Evolutionary conservation across 805 yeast species (phyloP), one percentile per base, ranked within the genome.

Genomic region (Candida insectalens): DNA sequence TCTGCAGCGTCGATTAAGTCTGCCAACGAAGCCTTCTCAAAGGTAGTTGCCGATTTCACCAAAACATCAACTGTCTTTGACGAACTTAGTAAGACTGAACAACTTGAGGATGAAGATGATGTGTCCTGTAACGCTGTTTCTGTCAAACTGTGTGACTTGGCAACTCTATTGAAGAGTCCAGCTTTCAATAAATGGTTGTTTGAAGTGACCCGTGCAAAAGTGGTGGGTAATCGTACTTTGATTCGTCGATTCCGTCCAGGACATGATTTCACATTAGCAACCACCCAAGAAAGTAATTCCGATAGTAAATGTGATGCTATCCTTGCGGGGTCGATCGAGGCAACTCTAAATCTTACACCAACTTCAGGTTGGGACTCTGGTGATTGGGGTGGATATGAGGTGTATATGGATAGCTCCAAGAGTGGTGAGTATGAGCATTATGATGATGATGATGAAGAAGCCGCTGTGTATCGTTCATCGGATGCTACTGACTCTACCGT

Each of bases 231-330:
- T 42, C 83, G 80, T 44, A 60, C 82, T 2, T 51, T 88, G 18
- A 70, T 83, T 6, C 70, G 99, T 49, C 66, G 96, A 42, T 92
- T 92, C 61, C 73, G 98, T 47, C 98, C 96, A 1, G 98, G 97
- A 3, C 77, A 74, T 19, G 99, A 92, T 55, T 92, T 83, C 57
- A 88, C 89, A 3, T 60, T 92, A 29, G 98, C 98, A 0, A 83
- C 97, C 1, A 67, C 39, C 45, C 45, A 47, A 36, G 62, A 45
- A 18, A 48, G 39, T 2, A 39, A 37, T 13, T 49, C 46, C 18
- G 28, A 29, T 15, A 16, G 9, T 4, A 29, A 32, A 9, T 12
- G 23, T 19, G 29, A 33, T 9, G 14, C 25, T 10, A 62, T 67
- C 2, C 58, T 73, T 28, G 69, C 64, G 27, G 71, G 73, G 3